Conservation (phyloP, 1,284 basidiomycete species). For the Rhodotorula sp. region DNA sequence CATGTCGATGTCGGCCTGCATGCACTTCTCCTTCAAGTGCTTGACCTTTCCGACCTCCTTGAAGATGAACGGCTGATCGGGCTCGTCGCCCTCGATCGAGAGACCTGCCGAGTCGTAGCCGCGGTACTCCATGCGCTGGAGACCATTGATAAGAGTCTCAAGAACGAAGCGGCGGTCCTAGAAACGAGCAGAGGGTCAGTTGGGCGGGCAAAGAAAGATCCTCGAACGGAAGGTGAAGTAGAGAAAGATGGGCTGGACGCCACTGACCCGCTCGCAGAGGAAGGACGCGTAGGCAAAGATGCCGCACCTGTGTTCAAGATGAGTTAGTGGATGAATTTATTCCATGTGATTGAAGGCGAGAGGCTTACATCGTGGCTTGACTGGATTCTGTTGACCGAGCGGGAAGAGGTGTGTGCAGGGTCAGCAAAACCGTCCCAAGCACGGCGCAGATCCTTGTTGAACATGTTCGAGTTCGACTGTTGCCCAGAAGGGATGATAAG, state of each 20-base stretch:
- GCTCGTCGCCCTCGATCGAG: slow-evolving; percentile 89
- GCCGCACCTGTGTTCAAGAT: slow-evolving; percentile 71
- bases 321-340: not conserved
- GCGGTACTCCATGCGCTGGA: slow-evolving; percentile 95
- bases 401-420: not conserved
- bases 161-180: slow-evolving; percentile 89
- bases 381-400: not conserved
- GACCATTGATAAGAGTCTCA: slow-evolving; percentile 87
- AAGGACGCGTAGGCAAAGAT: slow-evolving; percentile 94
- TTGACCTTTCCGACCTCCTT: slow-evolving; percentile 99
- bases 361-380: not conserved
- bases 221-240: not conserved
- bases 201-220: not conserved
- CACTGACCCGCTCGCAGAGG: slow-evolving; percentile 52
- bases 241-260: not conserved
- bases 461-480: no score
- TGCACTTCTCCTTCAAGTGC: slow-evolving; percentile 88
- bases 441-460: no score
- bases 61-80: slow-evolving; percentile 74
- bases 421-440: no score
- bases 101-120: slow-evolving; percentile 96
- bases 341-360: no score
- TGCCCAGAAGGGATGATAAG: no score
- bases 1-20: slow-evolving; percentile 72
- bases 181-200: not conserved